Evolutionary conservation across 768 basidiomycete genomes (phyloP).

Genomic region (Lactarius quietus): DNA sequence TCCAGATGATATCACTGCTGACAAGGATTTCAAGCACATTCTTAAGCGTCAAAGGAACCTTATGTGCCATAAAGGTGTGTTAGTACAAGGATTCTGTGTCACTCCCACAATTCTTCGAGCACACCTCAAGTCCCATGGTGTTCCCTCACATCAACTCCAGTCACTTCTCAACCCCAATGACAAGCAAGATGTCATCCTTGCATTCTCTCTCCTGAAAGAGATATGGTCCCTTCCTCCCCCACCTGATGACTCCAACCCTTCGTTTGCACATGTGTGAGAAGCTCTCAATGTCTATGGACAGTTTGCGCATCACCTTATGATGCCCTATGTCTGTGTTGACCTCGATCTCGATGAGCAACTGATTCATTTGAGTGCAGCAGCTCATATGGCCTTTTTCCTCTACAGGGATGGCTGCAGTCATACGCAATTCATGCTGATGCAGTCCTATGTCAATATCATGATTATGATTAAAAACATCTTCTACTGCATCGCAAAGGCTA

Average conservation of each 20-base stretch:
- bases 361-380: background rate
- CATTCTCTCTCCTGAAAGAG: no score
- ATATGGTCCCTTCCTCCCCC: no score
- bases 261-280: no score
- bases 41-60: background rate
- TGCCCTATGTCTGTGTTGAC: background rate
- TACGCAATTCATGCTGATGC: slow-evolving; percentile 30
- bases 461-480: slow-evolving; percentile 39
- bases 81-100: background rate
- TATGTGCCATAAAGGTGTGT: background rate
- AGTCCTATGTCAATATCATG: slow-evolving; percentile 35
- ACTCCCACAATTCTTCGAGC: background rate
- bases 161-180: background rate
- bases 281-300: background rate
- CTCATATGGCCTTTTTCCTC: slow-evolving; percentile 18
- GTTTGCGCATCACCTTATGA: background rate
- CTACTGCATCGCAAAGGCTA: slow-evolving; percentile 37
- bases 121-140: background rate
- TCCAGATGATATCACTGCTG: background rate
- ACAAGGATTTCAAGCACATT: slow-evolving; percentile 1
- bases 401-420: slow-evolving; percentile 9
- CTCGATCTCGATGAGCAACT: background rate
- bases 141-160: background rate
- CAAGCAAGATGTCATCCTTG: no score
- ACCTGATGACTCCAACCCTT: no score